Percentiles rank a stretch among this genome's conserved stretches.
Evolutionary conservation across 768 basidiomycete species (phyloP).

Genomic region (Fistulinella prunicolor): DNA sequence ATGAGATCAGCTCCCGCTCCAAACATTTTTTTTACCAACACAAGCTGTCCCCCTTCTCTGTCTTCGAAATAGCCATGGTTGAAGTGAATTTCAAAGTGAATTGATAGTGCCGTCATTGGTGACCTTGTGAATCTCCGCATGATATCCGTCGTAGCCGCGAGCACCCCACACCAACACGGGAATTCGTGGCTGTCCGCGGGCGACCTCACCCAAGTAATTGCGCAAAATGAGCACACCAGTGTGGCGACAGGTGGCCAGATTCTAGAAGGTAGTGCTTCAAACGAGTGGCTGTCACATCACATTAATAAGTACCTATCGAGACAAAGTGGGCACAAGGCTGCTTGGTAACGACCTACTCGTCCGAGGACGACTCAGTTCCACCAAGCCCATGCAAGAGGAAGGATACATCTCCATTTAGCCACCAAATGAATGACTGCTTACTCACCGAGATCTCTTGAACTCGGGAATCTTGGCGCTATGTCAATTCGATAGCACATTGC

Average conservation of each 20-base stretch:
- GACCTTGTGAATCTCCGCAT: constrained; percentile 22
- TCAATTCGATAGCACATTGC: too few species aligned
- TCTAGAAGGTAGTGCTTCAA: constrained; percentile 18
- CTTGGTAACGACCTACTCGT: too few species aligned
- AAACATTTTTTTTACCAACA: not conserved
- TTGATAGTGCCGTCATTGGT: not conserved
- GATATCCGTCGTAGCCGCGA: constrained; percentile 28
- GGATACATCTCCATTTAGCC: too few species aligned
- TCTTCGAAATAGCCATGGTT: constrained; percentile 19
- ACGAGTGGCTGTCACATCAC: constrained; percentile 9
- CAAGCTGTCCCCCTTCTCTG: constrained; percentile 5
- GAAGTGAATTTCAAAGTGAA: constrained; percentile 15
- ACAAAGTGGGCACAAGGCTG: constrained; percentile 10
- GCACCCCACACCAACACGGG: constrained; percentile 12
- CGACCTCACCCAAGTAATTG: constrained; percentile 21
- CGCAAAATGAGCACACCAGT: constrained; percentile 11
- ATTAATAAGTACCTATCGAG: constrained; percentile 19
- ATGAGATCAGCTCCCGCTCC: constrained; percentile 17
- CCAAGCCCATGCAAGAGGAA: not conserved
- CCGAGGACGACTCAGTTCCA: not conserved
- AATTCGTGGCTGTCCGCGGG: constrained; percentile 16
- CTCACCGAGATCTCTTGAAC: too few species aligned
- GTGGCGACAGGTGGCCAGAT: constrained; percentile 19
- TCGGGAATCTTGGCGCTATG: too few species aligned
- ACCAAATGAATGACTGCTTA: too few species aligned